Conservation (phyloP, 1,284 basidiomycete species). For the Fomitiporia mediterranea region DNA sequence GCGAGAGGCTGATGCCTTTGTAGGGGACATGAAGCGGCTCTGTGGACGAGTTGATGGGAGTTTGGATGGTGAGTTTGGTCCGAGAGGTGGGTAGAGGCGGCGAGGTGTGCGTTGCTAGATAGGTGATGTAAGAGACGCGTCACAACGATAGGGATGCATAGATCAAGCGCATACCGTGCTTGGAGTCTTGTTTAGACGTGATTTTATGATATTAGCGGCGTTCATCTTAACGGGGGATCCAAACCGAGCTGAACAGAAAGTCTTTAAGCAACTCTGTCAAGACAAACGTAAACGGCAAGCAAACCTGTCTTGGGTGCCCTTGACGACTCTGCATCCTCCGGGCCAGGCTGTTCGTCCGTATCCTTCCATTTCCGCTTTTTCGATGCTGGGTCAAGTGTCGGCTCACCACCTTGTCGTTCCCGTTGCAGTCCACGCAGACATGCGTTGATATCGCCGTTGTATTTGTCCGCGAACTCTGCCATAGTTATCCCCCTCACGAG, state of each 20-base stretch:
- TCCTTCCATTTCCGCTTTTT: constrained; percentile 69
- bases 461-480: constrained; percentile 71
- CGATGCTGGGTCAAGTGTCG: constrained; percentile 53
- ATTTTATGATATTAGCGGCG: constrained; percentile 14
- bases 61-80: constrained; percentile 9
- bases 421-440: constrained; percentile 61
- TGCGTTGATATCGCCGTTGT: constrained; percentile 65
- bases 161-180: constrained; percentile 9
- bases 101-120: constrained; percentile 22
- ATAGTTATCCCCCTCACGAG: constrained; percentile 66
- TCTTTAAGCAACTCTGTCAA: neutral
- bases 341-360: constrained; percentile 28
- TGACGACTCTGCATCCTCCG: constrained; percentile 36
- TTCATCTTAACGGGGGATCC: constrained; percentile 17
- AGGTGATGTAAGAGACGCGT: too few relatives aligned
- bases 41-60: constrained; percentile 21
- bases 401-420: constrained; percentile 41
- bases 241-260: constrained; percentile 10
- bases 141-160: too few relatives aligned
- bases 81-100: constrained; percentile 25
- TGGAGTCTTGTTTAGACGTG: constrained; percentile 17
- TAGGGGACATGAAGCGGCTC: constrained; percentile 30
- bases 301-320: constrained; percentile 58
- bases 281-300: constrained; percentile 23
- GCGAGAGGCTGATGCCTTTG: constrained; percentile 27